Conservation (phyloP, 73 alveolate genomes). For the Symbiodinium pilosum region DNA sequence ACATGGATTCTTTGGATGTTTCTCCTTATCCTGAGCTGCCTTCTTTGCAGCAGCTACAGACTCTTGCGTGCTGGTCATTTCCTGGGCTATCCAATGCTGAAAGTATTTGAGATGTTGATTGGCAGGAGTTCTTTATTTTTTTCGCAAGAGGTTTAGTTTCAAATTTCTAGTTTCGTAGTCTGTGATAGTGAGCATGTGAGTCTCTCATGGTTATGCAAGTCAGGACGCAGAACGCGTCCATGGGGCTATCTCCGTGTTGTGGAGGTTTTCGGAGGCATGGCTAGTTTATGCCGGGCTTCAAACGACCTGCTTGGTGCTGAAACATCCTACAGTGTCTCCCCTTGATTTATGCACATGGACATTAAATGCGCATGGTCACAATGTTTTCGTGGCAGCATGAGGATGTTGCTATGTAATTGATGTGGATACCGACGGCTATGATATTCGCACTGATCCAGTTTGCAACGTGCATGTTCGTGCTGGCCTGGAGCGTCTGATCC, state of each 20-base stretch:
- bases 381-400: not conserved
- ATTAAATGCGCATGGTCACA: not conserved
- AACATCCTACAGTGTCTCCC: not conserved
- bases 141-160: not conserved
- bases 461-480: not conserved
- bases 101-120: not conserved
- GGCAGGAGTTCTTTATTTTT: not conserved
- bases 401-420: not conserved
- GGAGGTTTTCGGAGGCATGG: not conserved
- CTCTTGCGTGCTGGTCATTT: not conserved
- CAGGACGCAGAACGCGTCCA: not conserved
- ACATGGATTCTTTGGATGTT: too few relatives aligned
- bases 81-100: not conserved
- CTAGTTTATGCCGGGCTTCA: not conserved
- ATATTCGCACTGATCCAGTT: not conserved
- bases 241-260: not conserved
- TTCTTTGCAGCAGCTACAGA: not conserved
- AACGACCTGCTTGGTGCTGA: not conserved
- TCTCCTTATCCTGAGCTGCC: not conserved
- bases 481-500: not conserved
- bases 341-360: not conserved
- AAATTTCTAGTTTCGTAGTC: not conserved
- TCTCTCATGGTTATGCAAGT: too few relatives aligned
- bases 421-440: not conserved
- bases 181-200: not conserved